Base-by-base conservation (phyloP, 163 green algal species). In the Prototheca cutis region DNA sequence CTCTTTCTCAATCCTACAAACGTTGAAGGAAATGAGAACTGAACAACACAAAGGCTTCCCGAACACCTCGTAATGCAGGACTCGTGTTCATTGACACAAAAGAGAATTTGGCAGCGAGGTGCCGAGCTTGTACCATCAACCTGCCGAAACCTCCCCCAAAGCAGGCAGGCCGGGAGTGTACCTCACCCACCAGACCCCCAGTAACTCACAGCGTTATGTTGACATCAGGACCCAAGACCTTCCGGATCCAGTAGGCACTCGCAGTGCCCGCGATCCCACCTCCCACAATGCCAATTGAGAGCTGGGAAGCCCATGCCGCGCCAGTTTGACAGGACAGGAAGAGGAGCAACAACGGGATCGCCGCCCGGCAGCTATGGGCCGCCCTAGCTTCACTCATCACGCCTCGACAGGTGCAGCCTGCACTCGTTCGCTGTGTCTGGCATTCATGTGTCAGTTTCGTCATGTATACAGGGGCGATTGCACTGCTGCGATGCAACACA, bases 241-340 rank as follows among this genome's bases (percentile, higher is more conserved):
- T 18, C 15, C 55, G 8, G 3, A 58, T 6, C 28, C 48, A 56
- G 34, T 64, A 48, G 23, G 65, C 65, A 17, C 48, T 36, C 15
- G 36, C 24, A 7, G 65, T 32, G 7, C 58, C 65, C 19, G 32
- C 65, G 0, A 73, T 53, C 6, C 65, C 65, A 4, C 39, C 65
- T 10, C 65, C 65, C 2, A 73, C 36, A 3, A 73, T 23, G 2
- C 55, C 65, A 2, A 72, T 5, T 24, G 53, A 49, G 53, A 29
- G 23, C 17, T 17, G 10, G 30, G 10, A 27, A 27, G 25, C 3
- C 17, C 4, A 39, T 48, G 2, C n/a, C 5, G 4, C 29, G 42
- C 29, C 25, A 32, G 24, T 5, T 21, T 24, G 27, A 19, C 29
- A 40, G 27, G 13, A 7, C 8, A 48, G 2, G 27, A 66, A 29